Conservation (phyloP, 2,329 filamentous ascomycete species). For the Fusarium lyarnte region DNA sequence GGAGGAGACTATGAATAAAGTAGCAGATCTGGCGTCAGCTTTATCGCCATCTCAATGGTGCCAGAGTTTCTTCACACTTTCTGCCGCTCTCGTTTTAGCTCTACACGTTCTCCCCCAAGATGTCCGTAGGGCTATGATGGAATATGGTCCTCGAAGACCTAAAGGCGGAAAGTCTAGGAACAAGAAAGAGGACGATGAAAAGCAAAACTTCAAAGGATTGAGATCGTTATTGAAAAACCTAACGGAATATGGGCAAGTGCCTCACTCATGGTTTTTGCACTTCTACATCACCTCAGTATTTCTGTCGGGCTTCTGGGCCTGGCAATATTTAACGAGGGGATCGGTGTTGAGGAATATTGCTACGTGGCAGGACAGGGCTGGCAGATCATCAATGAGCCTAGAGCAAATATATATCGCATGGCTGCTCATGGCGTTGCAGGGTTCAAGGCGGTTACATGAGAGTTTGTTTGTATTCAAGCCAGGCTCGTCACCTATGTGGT, state of each 20-base stretch:
- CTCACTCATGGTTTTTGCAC: conserved; percentile 88
- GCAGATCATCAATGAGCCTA: conserved; percentile 58
- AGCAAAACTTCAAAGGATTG: conserved; percentile 21
- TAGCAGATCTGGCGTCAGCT: not conserved
- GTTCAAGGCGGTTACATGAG: conserved; percentile 79
- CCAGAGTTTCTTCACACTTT: conserved; percentile 59
- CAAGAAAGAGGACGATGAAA: conserved; percentile 16
- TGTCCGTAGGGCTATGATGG: conserved; percentile 56
- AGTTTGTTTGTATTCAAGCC: conserved; percentile 71
- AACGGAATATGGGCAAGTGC: conserved; percentile 65
- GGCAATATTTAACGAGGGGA: conserved; percentile 68
- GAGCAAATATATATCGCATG: conserved; percentile 74
- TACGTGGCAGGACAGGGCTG: conserved; percentile 47
- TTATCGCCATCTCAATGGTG: conserved; percentile 49
- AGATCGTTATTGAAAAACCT: conserved; percentile 46
- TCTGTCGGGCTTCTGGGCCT: conserved; percentile 78
- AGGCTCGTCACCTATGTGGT: conserved; percentile 79
- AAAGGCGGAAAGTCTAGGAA: conserved; percentile 30
- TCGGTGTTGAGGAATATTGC: conserved; percentile 59
- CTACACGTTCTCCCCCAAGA: conserved; percentile 57
- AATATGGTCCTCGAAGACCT: conserved; percentile 60
- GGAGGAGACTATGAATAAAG: conserved; percentile 8
- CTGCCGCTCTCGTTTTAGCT: conserved; percentile 52
- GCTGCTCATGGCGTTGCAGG: conserved; percentile 80
- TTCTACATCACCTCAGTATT: conserved; percentile 82